Evolutionary conservation across 1,284 basidiomycete genomes (phyloP), one percentile per base, ranked within the genome.

Genomic region (Sporisorium scitamineum): DNA sequence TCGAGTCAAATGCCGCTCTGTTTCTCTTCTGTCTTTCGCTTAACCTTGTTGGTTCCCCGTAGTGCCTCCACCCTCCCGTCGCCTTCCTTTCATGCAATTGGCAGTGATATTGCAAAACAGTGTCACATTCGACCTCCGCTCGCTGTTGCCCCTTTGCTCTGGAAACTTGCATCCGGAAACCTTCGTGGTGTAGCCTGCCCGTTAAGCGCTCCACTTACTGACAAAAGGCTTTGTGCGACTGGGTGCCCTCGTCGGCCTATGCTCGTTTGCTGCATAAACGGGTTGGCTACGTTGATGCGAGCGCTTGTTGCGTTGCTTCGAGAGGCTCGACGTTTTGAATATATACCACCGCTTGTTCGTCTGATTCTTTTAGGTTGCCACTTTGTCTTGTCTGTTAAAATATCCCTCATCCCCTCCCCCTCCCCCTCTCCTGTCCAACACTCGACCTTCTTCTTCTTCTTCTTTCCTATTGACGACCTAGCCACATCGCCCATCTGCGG

Each of bases 401-500:
- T 31, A 31, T 39, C 37, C 18, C 16, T 39, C n/a, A 14, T 39
- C 8, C n/a, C n/a, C 39, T 20, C 1, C 1, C 39, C n/a, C 5
- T 8, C n/a, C 6, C n/a, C 39, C 14, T n/a, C n/a, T n/a, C n/a
- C n/a, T n/a, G n/a, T n/a, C n/a, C n/a, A n/a, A n/a, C n/a, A n/a
- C n/a, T n/a, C n/a, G n/a, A n/a, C n/a, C n/a, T n/a, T n/a, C n/a
- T n/a, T n/a, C n/a, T n/a, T n/a, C n/a, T n/a, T n/a, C n/a, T n/a
- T n/a, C n/a, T 24, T 22, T 29, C 39, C 34, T 32, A 18, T n/a
- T 20, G 20, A 22, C 24, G 39, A 37, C 27, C n/a, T n/a, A 42
- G 34, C 34, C 6, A 7, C 34, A 34, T 26, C 50, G 41, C 50
- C 59, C 41, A 6, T 45, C 45, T 51, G 50, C 24, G 57, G 57